Base-by-base conservation (phyloP, 1,284 basidiomycete genomes). In the Stygiomarasmius scandens region DNA sequence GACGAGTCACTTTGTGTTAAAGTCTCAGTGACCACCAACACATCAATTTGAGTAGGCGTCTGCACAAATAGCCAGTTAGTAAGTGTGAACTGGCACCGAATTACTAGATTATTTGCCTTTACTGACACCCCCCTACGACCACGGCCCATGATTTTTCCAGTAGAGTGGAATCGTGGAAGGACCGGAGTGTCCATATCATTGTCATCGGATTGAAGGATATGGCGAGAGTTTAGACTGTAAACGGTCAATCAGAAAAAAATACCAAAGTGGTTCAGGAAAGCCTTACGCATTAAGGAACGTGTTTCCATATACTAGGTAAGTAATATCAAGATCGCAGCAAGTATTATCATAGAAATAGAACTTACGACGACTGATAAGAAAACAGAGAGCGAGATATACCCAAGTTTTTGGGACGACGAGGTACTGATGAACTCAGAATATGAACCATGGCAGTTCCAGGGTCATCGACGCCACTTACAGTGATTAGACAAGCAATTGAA, bases 281-380 rank as follows among this genome's bases (percentile, higher is more conserved):
- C 58, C 68, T 50, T 57, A 72, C 71, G 66, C 67, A 55, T 63
- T 69, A 62, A 71, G 66, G 63, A 71, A 70, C 19, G 70, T 71
- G 45, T 69, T 71, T 49, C 68, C 66, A 58, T 72, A 71, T 24
- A 71, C 71, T 72, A n/a, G 45, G 20, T 46, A 10, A 10, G 48
- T 27, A 22, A 19, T 1, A n/a, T n/a, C n/a, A n/a, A n/a, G n/a
- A n/a, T n/a, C n/a, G n/a, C n/a, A n/a, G n/a, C n/a, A n/a, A n/a
- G n/a, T n/a, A n/a, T n/a, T n/a, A n/a, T n/a, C n/a, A n/a, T n/a
- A n/a, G n/a, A n/a, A n/a, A n/a, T n/a, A n/a, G n/a, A n/a, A 66
- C 69, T 58, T 57, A 72, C 69, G 61, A 24, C 69, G 66, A 52
- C 67, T 71, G 41, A 72, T 67, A 43, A 70, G 45, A 56, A 72